These are phyloP conservation scores for Cucumis cinereus DNA, from an alignment of 306 rosid species.

Conservation along the genomic window DNA sequence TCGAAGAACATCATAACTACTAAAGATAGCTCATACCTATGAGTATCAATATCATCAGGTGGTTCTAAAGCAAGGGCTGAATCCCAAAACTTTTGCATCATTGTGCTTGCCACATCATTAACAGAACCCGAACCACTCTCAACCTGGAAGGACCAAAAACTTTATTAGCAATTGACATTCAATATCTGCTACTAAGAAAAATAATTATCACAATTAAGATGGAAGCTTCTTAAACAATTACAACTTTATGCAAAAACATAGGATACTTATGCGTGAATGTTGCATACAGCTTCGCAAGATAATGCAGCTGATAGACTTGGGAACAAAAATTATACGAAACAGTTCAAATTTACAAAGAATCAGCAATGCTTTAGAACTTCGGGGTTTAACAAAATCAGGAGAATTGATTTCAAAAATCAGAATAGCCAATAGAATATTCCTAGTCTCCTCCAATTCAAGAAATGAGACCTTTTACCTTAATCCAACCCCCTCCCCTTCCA, in stretches of 20 bases:
- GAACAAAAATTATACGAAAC: background rate
- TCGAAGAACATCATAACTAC: slow-evolving; percentile 2
- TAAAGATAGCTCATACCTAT: slow-evolving; percentile 32
- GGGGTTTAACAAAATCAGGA: background rate
- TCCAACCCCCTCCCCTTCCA: no score
- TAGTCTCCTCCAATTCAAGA: no score
- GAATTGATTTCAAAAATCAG: no score
- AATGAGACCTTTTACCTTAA: no score
- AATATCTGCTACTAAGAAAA: background rate
- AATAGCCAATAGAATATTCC: no score
- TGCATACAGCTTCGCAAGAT: background rate
- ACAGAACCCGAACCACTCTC: slow-evolving; percentile 69
- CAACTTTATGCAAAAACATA: background rate
- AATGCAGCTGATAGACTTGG: background rate
- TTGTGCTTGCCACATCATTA: slow-evolving; percentile 67
- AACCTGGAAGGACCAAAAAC: slow-evolving; percentile 25
- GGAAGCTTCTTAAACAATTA: background rate
- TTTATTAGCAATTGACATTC: background rate
- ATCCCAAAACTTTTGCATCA: slow-evolving; percentile 98
- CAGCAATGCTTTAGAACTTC: background rate
- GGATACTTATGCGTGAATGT: background rate
- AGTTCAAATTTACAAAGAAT: background rate
- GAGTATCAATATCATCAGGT: slow-evolving; percentile 76
- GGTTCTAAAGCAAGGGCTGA: slow-evolving; percentile 75
- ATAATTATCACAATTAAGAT: background rate